phyloP scores from a whole-genome alignment of 1,284 basidiomycete species.

The Pseudozyma thailandica region DNA sequence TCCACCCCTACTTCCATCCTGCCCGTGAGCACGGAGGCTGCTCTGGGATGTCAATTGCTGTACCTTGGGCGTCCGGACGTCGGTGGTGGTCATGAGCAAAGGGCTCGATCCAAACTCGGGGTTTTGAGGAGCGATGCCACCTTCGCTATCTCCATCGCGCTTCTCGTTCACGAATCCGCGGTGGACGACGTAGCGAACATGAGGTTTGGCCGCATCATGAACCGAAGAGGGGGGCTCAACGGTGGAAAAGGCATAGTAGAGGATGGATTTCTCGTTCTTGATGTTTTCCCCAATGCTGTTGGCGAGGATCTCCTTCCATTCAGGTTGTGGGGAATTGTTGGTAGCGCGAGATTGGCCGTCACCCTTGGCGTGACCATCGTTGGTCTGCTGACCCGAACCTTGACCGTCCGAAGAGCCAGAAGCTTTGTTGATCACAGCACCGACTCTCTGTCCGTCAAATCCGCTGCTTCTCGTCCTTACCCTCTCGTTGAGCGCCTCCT shows the following conservation, averaged over 20 bases:
- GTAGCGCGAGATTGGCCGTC: constrained; percentile 36
- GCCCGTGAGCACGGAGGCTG: constrained; percentile 29
- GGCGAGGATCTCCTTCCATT: constrained; percentile 59
- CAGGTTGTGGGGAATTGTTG: constrained; percentile 52
- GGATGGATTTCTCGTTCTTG: constrained; percentile 58
- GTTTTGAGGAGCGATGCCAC: constrained; percentile 51
- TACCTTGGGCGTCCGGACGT: constrained; percentile 68
- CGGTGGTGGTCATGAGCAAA: constrained; percentile 68
- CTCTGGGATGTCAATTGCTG: constrained; percentile 55
- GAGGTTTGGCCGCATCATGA: constrained; percentile 53
- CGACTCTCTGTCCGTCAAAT: constrained; percentile 30
- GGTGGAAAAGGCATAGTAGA: constrained; percentile 65
- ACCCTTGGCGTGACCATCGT: constrained; percentile 32
- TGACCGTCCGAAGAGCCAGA: neutral
- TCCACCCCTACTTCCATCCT: constrained; percentile 40
- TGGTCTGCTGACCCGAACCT: constrained; percentile 16
- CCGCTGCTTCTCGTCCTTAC: constrained; percentile 11
- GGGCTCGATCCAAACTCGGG: constrained; percentile 56
- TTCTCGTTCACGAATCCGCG: constrained; percentile 69
- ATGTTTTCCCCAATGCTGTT: constrained; percentile 48
- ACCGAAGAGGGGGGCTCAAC: constrained; percentile 43
- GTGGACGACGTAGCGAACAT: constrained; percentile 67
- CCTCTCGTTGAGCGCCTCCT: constrained; percentile 17
- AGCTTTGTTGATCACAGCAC: constrained; percentile 31
- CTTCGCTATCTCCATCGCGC: constrained; percentile 49